Conservation (phyloP, 2,329 filamentous ascomycete genomes). For the Hyphodiscus sp. region DNA sequence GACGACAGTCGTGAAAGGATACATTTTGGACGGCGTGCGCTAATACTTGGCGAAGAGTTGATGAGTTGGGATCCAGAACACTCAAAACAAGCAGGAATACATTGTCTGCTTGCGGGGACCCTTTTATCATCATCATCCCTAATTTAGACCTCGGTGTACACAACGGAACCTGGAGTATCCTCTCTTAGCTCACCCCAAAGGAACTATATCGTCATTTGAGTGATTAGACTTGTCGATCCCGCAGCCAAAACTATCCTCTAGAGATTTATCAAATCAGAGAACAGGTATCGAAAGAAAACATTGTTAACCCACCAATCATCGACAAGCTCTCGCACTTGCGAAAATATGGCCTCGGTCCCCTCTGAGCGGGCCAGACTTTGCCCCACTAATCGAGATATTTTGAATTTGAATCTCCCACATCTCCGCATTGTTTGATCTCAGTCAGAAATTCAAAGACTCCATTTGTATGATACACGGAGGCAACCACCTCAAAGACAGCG, state of each 20-base stretch:
- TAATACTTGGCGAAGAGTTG: too few relatives aligned
- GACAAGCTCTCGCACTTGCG: neutral
- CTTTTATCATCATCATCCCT: too few relatives aligned
- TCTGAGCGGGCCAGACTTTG: neutral
- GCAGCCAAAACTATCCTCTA: neutral
- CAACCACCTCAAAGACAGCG: conserved; percentile 14
- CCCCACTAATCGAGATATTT: neutral
- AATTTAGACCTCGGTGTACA: too few relatives aligned
- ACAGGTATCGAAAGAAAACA: neutral
- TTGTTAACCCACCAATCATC: neutral
- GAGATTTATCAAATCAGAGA: neutral
- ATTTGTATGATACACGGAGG: conserved; percentile 29
- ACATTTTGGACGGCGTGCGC: too few relatives aligned
- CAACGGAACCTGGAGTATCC: too few relatives aligned
- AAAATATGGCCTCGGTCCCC: neutral
- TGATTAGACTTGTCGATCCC: neutral
- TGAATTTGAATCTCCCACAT: neutral
- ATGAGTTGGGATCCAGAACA: too few relatives aligned
- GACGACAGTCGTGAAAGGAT: too few relatives aligned
- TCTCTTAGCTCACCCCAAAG: too few relatives aligned
- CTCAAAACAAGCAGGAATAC: too few relatives aligned
- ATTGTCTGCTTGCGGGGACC: too few relatives aligned
- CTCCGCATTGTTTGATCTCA: neutral
- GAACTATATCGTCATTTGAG: too few relatives aligned
- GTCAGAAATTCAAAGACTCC: conserved; percentile 21